Evolutionary conservation across 2,329 filamentous ascomycete genomes (phyloP).

Genomic region (Xylaria arbuscula): DNA sequence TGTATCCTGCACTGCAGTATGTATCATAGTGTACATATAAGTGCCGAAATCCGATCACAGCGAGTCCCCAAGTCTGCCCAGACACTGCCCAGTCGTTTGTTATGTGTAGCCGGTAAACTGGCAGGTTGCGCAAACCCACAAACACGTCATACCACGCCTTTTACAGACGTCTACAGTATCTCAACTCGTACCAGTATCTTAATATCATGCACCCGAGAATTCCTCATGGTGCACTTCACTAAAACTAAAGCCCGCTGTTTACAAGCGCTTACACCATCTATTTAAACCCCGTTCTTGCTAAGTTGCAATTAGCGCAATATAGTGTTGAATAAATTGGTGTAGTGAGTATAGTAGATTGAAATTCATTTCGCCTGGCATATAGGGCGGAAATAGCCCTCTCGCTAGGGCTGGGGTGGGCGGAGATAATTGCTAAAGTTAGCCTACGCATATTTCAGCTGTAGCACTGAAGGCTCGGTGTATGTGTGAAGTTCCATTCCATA

Average conservation of each 20-base stretch:
- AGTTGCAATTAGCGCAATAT: no score
- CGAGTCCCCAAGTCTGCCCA: no score
- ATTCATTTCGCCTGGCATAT: no score
- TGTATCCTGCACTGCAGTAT: background rate
- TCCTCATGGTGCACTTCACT: background rate
- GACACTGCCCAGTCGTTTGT: background rate
- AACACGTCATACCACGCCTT: constrained; percentile 15
- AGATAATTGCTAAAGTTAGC: background rate
- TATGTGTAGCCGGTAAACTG: background rate
- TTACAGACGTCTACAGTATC: background rate
- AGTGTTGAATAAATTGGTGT: no score
- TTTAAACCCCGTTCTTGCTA: no score
- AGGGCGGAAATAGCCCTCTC: no score
- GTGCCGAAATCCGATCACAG: constrained; percentile 24
- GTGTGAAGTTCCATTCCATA: background rate
- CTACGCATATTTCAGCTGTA: background rate
- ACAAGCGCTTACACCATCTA: background rate
- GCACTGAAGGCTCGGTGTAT: background rate
- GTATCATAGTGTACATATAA: background rate
- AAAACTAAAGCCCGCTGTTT: constrained; percentile 3
- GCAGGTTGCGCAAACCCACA: constrained; percentile 10
- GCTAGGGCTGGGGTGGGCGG: no score
- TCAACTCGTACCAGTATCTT: constrained; percentile 14
- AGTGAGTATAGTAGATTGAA: no score
- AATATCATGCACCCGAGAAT: constrained; percentile 5